Base-by-base conservation (phyloP, 345 rosid species). In the Bruguiera sexangula region DNA sequence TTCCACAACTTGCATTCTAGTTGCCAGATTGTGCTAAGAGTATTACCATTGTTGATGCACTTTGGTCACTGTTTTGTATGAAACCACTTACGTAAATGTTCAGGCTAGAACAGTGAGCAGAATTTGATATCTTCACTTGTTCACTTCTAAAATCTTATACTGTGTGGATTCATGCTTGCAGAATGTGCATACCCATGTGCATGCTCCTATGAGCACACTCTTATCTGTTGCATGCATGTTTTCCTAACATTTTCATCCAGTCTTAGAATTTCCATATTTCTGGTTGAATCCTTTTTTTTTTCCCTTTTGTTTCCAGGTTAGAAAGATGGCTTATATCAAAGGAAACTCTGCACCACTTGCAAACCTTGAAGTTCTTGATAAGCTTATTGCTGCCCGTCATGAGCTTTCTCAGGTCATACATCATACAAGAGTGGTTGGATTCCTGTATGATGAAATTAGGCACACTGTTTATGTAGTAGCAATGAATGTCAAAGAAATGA, bases 331-430 rank as follows among this genome's bases (percentile, higher is more conserved):
- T 39, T 95, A 87, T 75, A 51, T 86, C 53, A 57, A 88, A 75
- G 99, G 99, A 67, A 89, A 88, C 72, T 86, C 96, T 53, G 86
- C 82, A 60, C 97, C 99, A 7, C 81, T 32, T 51, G 88, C 96
- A 43, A 95, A 95, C 82, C 85, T 80, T 27, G 73, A 80, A 80
- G 93, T 88, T 71, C 93, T 95, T 74, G 89, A 88, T 69, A 80
- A 78, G 76, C 89, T 95, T 70, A 84, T 87, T 55, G 83, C 86
- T 71, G 79, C 93, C 39, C 95, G 96, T 73, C 91, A 84, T 75
- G 96, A 92, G 84, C 89, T 92, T 75, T 85, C 99, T 9, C 89
- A 86, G 95, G 98, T 94, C 84, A 66, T 67, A 66, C 27, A 65
- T 66, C 59, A 54, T 57, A 15, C 34, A 52, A 16, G 2, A 51